Base-by-base conservation (phyloP, 257 asterid genomes). In the Solanum corneliomulleri region DNA sequence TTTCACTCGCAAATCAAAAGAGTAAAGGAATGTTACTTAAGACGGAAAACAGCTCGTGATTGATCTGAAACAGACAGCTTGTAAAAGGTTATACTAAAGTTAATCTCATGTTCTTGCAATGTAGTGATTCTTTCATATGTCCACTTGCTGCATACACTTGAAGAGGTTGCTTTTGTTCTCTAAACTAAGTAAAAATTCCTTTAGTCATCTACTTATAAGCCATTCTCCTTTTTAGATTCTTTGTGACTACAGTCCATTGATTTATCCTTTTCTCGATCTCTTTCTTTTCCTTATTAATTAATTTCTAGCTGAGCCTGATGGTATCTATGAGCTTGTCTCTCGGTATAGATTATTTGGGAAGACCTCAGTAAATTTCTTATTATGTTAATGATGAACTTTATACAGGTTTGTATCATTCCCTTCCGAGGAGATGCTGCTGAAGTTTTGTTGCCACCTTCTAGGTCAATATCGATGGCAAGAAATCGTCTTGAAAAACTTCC, bases 351-450 rank as follows among this genome's bases (percentile, higher is more conserved):
- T 80, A 47, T 42, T 42, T 42, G 35, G 35, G 85, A 29, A 15
- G 66, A 31, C 25, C 41, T 47, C 18, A 80, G 52, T 37, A 52
- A 64, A 72, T 74, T 37, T 74, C 45, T 74, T 81, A 11, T 68
- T 33, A 84, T 18, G 44, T 74, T 21, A 74, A 37, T 88, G 86
- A 47, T 88, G 76, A 89, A 85, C 52, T 86, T 87, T 92, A 87
- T 87, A 82, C 88, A 97, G 99, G 99, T 95, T n/a, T 90, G 91
- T 87, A 96, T 97, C 92, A 94, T 97, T 89, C 99, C 99, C 13
- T 97, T 97, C 91, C 95, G 99, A n/a, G 99, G 99, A 92, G 99
- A 97, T 91, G 93, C 99, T 66, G 99, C 99, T 76, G 99, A 97
- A 93, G 99, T 97, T 88, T 94, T 97, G 85, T 89, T 97, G 88